Base-by-base conservation (phyloP, 179 eudicot species). In the Silene vulgaris region DNA sequence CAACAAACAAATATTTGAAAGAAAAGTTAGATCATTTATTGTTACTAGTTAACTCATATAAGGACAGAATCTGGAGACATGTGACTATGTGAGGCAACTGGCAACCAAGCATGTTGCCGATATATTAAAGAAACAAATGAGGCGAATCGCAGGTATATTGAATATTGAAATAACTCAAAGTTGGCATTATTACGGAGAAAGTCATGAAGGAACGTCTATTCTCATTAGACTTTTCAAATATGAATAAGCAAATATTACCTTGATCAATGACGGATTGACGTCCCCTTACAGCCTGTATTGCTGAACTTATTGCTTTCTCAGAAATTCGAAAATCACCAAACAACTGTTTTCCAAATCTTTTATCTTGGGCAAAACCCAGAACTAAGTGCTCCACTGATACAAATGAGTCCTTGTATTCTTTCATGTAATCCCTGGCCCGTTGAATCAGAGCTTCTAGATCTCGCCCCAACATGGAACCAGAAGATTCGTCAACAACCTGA, bases 341-440 rank as follows among this genome's bases (percentile, higher is more conserved):
- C 82, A 94, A 79, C 62, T 94, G 97, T 76, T 89, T 94, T 37
- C 97, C 97, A 80, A 94, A 94, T 76, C 98, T 86, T 73, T 86
- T 89, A 79, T 94, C 98, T 66, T 89, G 88, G 35, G 81, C 76
- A 83, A 84, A 94, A 69, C 87, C 97, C 75, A 94, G 96, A 75
- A 94, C 96, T 81, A 94, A 69, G 85, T 94, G 98, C 84, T 94
- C 98, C 82, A 94, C 97, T 4, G 98, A 94, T 69, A 94, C 91
- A 88, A 90, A 94, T 19, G 97, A 89, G 80, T 94, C 98, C 5
- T 90, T 87, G 69, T 77, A 92, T 78, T 94, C 97, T 88, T 90
- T 94, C 86, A 81, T 94, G 85, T 70, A 89, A 19, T 89, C 92
- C 85, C 92, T 88, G 45, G 96, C 91, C 74, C 89, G 83, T 65